phyloP scores from a whole-genome alignment of 192 early-diverging fungal species.

The Fimicolochytrium jonesii region DNA sequence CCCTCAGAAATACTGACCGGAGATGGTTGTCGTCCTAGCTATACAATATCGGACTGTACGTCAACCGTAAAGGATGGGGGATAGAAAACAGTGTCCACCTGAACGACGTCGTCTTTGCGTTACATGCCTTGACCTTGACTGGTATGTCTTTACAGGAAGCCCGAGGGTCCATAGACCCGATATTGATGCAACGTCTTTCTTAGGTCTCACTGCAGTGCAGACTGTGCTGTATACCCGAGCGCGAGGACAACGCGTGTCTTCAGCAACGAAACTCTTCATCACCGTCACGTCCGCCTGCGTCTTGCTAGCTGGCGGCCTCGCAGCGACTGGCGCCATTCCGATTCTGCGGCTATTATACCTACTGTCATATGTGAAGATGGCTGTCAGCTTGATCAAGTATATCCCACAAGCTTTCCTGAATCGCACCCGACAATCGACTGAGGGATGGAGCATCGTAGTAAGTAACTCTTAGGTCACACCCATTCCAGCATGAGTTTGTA shows the following conservation, averaged over 20 bases:
- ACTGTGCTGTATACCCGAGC: constrained; percentile 13
- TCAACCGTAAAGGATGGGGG: constrained; percentile 55
- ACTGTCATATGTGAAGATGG: constrained; percentile 74
- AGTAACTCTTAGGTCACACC: not conserved
- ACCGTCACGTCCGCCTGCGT: constrained; percentile 28
- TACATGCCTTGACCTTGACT: constrained; percentile 70
- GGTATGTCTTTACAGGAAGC: not conserved
- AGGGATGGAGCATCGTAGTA: constrained; percentile 80
- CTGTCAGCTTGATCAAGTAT: constrained; percentile 70
- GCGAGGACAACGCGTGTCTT: constrained; percentile 41
- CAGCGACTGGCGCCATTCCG: constrained; percentile 12
- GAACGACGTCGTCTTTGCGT: constrained; percentile 84
- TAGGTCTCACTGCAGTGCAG: constrained; percentile 26
- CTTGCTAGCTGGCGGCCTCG: constrained; percentile 21
- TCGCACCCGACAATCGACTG: constrained; percentile 67
- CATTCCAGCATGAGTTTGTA: not conserved
- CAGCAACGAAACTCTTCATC: constrained; percentile 35
- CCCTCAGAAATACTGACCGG: too few species aligned
- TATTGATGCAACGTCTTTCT: too few species aligned
- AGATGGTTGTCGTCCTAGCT: constrained; percentile 43
- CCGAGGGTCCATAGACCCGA: not conserved
- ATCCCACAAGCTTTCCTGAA: constrained; percentile 64
- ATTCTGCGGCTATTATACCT: constrained; percentile 69
- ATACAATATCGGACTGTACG: constrained; percentile 76
- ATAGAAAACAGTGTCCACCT: constrained; percentile 66